phyloP scores from a whole-genome alignment of 2,329 filamentous ascomycete genomes.

The Botrytis fragariae region DNA sequence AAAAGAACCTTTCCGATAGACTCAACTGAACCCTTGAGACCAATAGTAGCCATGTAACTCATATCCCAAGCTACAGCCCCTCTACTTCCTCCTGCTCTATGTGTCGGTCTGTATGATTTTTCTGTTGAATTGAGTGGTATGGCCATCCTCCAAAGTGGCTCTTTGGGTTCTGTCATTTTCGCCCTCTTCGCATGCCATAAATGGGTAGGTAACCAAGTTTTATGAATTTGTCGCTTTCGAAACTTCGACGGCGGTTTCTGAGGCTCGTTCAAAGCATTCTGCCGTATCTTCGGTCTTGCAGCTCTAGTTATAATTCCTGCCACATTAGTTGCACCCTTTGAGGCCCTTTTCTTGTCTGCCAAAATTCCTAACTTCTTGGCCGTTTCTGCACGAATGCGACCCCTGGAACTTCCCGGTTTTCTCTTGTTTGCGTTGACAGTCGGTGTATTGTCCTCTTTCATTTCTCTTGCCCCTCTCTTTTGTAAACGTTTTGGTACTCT shows the following conservation, averaged over 20 bases:
- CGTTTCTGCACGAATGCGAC: constrained; percentile 68
- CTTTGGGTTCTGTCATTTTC: constrained; percentile 75
- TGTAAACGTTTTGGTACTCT: constrained; percentile 77
- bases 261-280: constrained; percentile 66
- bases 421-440: constrained; percentile 65
- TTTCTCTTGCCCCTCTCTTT: constrained; percentile 66
- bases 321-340: constrained; percentile 37
- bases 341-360: constrained; percentile 53
- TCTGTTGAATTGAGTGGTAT: constrained; percentile 81
- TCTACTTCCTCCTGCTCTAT: constrained; percentile 71
- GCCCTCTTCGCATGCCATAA: constrained; percentile 91
- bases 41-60: constrained; percentile 89
- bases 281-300: constrained; percentile 64
- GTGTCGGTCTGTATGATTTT: constrained; percentile 85
- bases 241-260: constrained; percentile 65
- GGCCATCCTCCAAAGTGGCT: constrained; percentile 86
- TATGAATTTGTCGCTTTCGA: constrained; percentile 79
- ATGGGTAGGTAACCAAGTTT: constrained; percentile 94
- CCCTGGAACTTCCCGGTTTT: constrained; percentile 57
- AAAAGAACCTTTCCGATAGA: constrained; percentile 66
- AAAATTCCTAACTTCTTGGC: constrained; percentile 68
- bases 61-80: constrained; percentile 88
- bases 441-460: constrained; percentile 88
- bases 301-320: constrained; percentile 41
- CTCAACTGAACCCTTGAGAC: constrained; percentile 63